Conservation (phyloP, 257 asterid genomes). For the Osmanthus fragrans region DNA sequence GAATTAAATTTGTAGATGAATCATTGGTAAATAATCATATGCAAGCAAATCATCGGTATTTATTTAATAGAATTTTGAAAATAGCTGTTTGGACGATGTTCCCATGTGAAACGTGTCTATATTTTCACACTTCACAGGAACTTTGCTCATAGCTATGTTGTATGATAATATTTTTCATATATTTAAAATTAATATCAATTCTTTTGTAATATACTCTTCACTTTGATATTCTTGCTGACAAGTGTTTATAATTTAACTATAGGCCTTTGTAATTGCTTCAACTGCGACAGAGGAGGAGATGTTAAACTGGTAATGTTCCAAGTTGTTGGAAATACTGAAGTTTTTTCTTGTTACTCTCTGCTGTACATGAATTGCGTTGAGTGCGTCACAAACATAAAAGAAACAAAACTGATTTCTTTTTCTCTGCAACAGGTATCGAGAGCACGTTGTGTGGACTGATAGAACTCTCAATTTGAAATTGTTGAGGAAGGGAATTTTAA, state of each 20-base stretch:
- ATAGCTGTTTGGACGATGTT: background rate
- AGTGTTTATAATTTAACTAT: constrained; percentile 26
- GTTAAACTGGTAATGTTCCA: constrained; percentile 70
- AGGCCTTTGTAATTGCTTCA: constrained; percentile 98
- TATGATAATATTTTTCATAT: background rate
- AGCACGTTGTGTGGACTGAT: constrained; percentile 95
- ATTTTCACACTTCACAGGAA: background rate
- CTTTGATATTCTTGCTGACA: constrained; percentile 18
- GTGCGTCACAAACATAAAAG: background rate
- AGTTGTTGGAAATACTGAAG: background rate
- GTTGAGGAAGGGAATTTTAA: constrained; percentile 84
- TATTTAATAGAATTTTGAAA: background rate
- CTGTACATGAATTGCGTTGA: background rate
- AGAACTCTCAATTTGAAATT: constrained; percentile 70
- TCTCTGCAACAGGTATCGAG: constrained; percentile 72
- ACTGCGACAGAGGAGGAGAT: constrained; percentile 98
- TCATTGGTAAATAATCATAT: background rate
- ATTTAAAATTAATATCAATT: constrained; percentile 1
- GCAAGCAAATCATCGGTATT: background rate
- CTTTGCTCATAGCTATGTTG: background rate
- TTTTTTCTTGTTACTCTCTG: constrained; percentile 11
- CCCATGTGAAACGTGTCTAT: background rate
- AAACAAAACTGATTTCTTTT: background rate
- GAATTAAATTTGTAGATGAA: background rate
- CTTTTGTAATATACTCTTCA: background rate